phyloP scores from a whole-genome alignment of 805 yeast genomes.

The Ogataea paradorogensis region DNA sequence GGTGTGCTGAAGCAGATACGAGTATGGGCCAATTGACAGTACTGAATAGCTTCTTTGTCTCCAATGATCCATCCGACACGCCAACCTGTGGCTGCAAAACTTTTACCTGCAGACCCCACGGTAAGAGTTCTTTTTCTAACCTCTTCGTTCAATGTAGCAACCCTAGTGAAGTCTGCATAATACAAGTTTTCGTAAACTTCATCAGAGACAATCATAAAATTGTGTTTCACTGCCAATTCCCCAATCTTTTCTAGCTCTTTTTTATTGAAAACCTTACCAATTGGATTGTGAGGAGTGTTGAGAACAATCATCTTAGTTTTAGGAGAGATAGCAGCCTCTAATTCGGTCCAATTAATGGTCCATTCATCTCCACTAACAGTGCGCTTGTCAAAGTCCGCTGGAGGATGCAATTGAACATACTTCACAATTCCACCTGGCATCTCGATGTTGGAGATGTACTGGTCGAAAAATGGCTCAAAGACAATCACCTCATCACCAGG shows the following conservation, averaged over 20 bases:
- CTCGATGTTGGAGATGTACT: slow-evolving; percentile 90
- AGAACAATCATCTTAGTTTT: slow-evolving; percentile 84
- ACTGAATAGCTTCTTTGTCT: slow-evolving; percentile 72
- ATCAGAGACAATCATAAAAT: slow-evolving; percentile 79
- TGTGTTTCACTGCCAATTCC: slow-evolving; percentile 77
- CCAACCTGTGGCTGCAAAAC: slow-evolving; percentile 99
- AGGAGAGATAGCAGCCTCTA: slow-evolving; percentile 65
- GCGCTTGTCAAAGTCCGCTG: slow-evolving; percentile 59
- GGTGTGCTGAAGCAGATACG: slow-evolving; percentile 91
- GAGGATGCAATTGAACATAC: slow-evolving; percentile 84
- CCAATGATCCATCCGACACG: slow-evolving; percentile 96
- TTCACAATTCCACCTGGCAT: slow-evolving; percentile 90
- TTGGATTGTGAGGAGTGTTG: slow-evolving; percentile 95
- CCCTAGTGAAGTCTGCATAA: slow-evolving; percentile 72
- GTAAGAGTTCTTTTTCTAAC: slow-evolving; percentile 76
- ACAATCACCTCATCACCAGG: slow-evolving; percentile 95
- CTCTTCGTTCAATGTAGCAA: slow-evolving; percentile 80
- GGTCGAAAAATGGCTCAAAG: slow-evolving; percentile 96
- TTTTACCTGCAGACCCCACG: slow-evolving; percentile 96
- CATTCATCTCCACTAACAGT: slow-evolving; percentile 82
- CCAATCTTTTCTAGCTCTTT: slow-evolving; percentile 78
- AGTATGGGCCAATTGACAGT: slow-evolving; percentile 86
- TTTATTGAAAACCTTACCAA: slow-evolving; percentile 82
- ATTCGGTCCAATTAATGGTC: slow-evolving; percentile 76
- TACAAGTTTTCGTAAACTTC: slow-evolving; percentile 93